A percentile compares a stretch with the other conserved stretches of the same genome.
These are phyloP conservation scores for Melocanna baccifera DNA, from an alignment of 176 grass and related monocot species.

Conservation along the genomic window DNA sequence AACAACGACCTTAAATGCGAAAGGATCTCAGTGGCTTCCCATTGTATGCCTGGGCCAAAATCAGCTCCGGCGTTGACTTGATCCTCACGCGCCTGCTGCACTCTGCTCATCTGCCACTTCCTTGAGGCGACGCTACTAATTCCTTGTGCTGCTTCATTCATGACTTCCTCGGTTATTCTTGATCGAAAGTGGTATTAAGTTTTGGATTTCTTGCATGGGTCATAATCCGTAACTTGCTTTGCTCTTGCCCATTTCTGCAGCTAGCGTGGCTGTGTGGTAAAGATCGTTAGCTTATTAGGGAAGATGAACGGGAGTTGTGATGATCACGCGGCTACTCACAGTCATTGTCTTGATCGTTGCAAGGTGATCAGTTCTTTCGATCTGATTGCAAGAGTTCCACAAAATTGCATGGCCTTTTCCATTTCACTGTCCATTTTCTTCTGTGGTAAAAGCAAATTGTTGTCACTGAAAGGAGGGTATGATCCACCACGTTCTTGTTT, in stretches of 20 bases:
- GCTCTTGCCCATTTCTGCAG: neutral
- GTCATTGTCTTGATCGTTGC: neutral
- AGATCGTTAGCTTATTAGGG: neutral
- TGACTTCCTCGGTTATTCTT: neutral
- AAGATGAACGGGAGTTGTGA: neutral
- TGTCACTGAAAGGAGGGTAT: neutral
- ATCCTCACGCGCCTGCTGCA: neutral
- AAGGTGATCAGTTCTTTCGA: conserved; percentile 9
- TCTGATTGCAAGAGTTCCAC: neutral
- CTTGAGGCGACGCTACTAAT: neutral
- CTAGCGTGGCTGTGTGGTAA: neutral
- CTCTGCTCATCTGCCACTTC: neutral
- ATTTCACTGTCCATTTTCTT: neutral
- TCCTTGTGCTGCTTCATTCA: neutral
- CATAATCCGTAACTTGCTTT: neutral
- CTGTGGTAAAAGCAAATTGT: neutral
- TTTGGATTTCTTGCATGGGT: neutral
- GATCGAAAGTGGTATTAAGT: neutral
- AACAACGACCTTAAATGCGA: neutral
- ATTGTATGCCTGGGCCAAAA: neutral
- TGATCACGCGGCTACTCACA: neutral
- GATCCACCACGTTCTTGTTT: neutral
- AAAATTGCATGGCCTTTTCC: neutral
- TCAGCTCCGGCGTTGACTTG: neutral
- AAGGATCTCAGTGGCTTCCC: neutral